These are phyloP conservation scores for Boletus pseudo-olivaceus DNA, from an alignment of 768 basidiomycete species.

Conservation along the genomic window DNA sequence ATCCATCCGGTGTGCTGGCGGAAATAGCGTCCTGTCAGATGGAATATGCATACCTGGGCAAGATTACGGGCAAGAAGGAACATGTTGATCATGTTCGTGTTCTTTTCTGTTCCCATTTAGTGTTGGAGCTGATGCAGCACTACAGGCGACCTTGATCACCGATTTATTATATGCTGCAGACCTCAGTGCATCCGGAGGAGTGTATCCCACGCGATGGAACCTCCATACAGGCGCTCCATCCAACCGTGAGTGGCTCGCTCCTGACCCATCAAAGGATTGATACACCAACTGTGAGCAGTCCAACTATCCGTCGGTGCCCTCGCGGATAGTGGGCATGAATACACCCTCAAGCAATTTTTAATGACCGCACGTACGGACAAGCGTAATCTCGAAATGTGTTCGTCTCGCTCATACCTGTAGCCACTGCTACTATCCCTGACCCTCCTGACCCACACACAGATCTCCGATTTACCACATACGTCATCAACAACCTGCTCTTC, in stretches of 20 bases:
- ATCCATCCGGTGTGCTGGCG: slow-evolving; percentile 46
- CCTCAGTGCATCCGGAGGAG: slow-evolving; percentile 46
- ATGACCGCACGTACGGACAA: slow-evolving; percentile 62
- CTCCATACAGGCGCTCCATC: slow-evolving; percentile 41
- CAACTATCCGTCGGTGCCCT: slow-evolving; percentile 57
- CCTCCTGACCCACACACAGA: slow-evolving; percentile 36
- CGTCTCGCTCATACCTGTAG: slow-evolving; percentile 16
- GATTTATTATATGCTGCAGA: slow-evolving; percentile 45
- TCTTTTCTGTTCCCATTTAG: neutral
- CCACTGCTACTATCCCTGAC: neutral
- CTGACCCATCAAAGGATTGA: neutral
- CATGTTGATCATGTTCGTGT: slow-evolving; percentile 53
- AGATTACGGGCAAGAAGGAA: slow-evolving; percentile 66
- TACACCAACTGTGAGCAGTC: slow-evolving; percentile 11
- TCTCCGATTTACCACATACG: slow-evolving; percentile 55
- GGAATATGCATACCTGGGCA: slow-evolving; percentile 82
- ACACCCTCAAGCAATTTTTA: slow-evolving; percentile 69
- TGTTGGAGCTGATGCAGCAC: neutral
- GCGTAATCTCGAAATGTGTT: slow-evolving; percentile 64
- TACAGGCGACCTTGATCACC: slow-evolving; percentile 49
- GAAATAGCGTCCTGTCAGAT: slow-evolving; percentile 80
- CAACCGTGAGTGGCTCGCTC: slow-evolving; percentile 40
- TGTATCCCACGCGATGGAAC: slow-evolving; percentile 62
- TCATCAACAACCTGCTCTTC: slow-evolving; percentile 49
- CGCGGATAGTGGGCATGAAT: slow-evolving; percentile 75